Percentiles rank a stretch among this genome's conserved stretches.
Evolutionary conservation across 805 yeast genomes (phyloP).

Genomic region (Novakomyces olei): DNA sequence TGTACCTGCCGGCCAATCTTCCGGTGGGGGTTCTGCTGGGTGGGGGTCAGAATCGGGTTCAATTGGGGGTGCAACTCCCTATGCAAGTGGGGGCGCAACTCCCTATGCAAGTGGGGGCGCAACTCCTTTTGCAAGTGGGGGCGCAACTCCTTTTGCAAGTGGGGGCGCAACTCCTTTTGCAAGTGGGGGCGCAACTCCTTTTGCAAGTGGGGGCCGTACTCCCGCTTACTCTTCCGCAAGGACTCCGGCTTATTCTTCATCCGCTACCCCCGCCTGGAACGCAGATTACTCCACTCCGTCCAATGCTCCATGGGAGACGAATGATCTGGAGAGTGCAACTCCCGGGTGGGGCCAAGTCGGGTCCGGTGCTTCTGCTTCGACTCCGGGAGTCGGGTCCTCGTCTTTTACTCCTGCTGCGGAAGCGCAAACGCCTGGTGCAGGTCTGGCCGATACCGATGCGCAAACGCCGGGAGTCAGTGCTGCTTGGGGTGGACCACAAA

Average conservation of each 20-base stretch:
- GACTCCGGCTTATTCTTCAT: constrained; percentile 14
- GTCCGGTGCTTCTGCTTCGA: constrained; percentile 11
- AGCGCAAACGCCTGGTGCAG: no score
- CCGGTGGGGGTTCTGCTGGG: constrained; percentile 17
- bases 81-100: constrained; percentile 17
- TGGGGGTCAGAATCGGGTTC: constrained; percentile 21
- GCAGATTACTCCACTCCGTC: constrained; percentile 11
- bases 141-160: constrained; percentile 14
- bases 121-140: constrained; percentile 1
- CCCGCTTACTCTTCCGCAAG: constrained; percentile 18
- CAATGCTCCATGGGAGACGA: constrained; percentile 13
- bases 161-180: constrained; percentile 26
- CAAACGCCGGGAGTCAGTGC: constrained; percentile 14
- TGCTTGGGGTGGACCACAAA: no score
- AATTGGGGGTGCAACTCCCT: constrained; percentile 26
- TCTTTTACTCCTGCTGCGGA: constrained; percentile 19
- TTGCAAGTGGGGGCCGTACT: neutral
- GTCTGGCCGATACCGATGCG: constrained; percentile 18
- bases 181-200: constrained; percentile 10
- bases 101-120: no score
- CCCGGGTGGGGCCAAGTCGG: constrained; percentile 22
- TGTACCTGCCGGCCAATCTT: constrained; percentile 18
- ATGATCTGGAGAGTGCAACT: constrained; percentile 18
- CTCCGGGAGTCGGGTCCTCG: constrained; percentile 21
- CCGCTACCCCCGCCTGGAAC: constrained; percentile 11